phyloP scores from a whole-genome alignment of 768 basidiomycete species.

The Suillus decipiens region DNA sequence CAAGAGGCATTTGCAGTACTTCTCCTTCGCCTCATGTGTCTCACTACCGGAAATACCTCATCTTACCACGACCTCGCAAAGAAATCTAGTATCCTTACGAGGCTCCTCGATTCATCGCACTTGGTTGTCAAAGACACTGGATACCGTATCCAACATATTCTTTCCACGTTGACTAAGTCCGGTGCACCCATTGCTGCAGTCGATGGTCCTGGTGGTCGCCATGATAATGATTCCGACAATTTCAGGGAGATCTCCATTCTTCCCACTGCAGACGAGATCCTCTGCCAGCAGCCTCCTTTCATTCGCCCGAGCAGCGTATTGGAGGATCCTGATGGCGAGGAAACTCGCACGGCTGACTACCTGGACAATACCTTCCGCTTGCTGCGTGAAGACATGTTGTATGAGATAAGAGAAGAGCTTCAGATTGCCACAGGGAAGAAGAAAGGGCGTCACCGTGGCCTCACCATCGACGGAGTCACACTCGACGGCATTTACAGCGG shows the following conservation, averaged over 20 bases:
- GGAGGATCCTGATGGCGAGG: conserved; percentile 42
- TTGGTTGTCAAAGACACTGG: conserved; percentile 32
- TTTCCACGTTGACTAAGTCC: conserved; percentile 27
- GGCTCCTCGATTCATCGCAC: conserved; percentile 25
- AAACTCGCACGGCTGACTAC: conserved; percentile 45
- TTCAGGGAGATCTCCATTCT: conserved; percentile 64
- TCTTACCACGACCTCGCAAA: conserved; percentile 42
- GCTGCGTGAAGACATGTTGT: conserved; percentile 62
- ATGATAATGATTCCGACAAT: conserved; percentile 67
- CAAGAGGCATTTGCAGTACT: conserved; percentile 48
- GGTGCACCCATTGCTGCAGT: conserved; percentile 20
- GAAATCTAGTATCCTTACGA: conserved; percentile 30
- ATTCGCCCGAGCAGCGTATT: conserved; percentile 45
- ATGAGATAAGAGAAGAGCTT: conserved; percentile 58
- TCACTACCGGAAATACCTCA: conserved; percentile 36
- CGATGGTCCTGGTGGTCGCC: conserved; percentile 58
- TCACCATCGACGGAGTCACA: conserved; percentile 39
- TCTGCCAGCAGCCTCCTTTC: conserved; percentile 46
- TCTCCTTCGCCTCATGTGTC: conserved; percentile 49
- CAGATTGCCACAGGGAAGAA: conserved; percentile 41
- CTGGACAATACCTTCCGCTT: conserved; percentile 70
- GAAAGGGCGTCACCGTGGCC: conserved; percentile 41
- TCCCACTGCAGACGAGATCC: conserved; percentile 61
- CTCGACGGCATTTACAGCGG: conserved; percentile 39
- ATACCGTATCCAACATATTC: conserved; percentile 42